Percentiles rank a stretch among this genome's conserved stretches.
phyloP scores from a whole-genome alignment of 2,329 filamentous ascomycete species.

The Pseudogymnoascus sp. region DNA sequence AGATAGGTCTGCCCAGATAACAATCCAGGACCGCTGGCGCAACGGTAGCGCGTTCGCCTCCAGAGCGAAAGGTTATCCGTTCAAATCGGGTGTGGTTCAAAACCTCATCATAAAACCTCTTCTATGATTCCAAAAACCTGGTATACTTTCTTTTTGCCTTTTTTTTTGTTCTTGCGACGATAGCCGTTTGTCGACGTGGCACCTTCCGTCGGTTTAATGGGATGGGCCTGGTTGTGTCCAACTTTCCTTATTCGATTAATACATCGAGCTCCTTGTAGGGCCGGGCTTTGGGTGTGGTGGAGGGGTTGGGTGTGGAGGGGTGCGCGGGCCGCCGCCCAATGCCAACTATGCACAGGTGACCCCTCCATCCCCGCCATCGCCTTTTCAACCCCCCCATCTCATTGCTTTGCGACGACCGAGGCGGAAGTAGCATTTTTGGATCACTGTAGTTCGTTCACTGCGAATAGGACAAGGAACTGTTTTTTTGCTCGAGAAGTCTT shows the following conservation, averaged over 20 bases:
- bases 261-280: neutral
- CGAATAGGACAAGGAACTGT: neutral
- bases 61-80: conserved; percentile 11
- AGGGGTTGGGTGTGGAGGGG: neutral
- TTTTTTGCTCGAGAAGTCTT: conserved; percentile 6
- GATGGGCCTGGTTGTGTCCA: neutral
- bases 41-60: conserved; percentile 11
- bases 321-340: neutral
- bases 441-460: neutral
- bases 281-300: neutral
- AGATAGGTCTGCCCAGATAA: neutral
- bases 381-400: neutral
- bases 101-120: conserved; percentile 6
- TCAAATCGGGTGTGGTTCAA: conserved; percentile 12
- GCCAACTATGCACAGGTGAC: neutral
- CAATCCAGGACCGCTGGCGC: conserved; percentile 9
- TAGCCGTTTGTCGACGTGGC: neutral
- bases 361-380: neutral
- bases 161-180: neutral
- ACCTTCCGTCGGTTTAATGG: conserved; percentile 4
- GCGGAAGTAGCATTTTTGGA: neutral
- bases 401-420: neutral
- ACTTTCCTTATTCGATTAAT: neutral
- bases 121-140: conserved; percentile 1
- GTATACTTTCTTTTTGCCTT: neutral